Evolutionary conservation across 1,139 yeast genomes (phyloP).

Genomic region (Sugiyamaella novakii): DNA sequence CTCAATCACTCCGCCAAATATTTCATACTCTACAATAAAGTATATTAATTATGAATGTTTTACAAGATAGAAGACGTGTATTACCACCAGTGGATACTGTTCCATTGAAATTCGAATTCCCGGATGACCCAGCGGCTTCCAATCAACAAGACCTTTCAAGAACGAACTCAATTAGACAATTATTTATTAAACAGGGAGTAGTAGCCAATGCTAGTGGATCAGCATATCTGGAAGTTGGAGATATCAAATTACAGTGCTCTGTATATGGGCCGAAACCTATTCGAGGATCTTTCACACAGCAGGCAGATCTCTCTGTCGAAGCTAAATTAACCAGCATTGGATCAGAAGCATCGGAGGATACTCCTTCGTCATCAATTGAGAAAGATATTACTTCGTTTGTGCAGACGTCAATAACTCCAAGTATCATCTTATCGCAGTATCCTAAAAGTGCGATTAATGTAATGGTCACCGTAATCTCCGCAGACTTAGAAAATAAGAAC

Average conservation of each 20-base stretch:
- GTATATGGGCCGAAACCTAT: constrained; percentile 92
- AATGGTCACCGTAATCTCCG: constrained; percentile 66
- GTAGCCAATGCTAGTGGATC: constrained; percentile 83
- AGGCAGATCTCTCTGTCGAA: constrained; percentile 70
- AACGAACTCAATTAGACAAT: constrained; percentile 18
- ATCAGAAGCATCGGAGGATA: constrained; percentile 36
- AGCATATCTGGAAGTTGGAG: constrained; percentile 70
- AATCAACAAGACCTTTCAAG: constrained; percentile 1
- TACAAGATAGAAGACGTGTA: constrained; percentile 44
- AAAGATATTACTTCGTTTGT: constrained; percentile 57
- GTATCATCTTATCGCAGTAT: constrained; percentile 68
- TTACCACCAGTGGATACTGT: constrained; percentile 43
- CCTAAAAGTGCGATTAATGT: constrained; percentile 89
- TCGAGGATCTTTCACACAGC: constrained; percentile 69
- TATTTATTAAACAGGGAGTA: constrained; percentile 54
- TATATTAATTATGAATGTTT: constrained; percentile 33
- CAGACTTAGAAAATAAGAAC: constrained; percentile 37
- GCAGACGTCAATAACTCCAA: constrained; percentile 59
- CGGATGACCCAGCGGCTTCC: not conserved
- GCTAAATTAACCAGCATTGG: constrained; percentile 53
- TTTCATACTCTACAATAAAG: not conserved
- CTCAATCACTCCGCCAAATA: not conserved
- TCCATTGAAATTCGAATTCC: constrained; percentile 24
- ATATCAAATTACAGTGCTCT: constrained; percentile 64
- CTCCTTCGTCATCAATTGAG: constrained; percentile 46